Conservation (phyloP, 2,329 filamentous ascomycete genomes). For the Penicillium thymicola region DNA sequence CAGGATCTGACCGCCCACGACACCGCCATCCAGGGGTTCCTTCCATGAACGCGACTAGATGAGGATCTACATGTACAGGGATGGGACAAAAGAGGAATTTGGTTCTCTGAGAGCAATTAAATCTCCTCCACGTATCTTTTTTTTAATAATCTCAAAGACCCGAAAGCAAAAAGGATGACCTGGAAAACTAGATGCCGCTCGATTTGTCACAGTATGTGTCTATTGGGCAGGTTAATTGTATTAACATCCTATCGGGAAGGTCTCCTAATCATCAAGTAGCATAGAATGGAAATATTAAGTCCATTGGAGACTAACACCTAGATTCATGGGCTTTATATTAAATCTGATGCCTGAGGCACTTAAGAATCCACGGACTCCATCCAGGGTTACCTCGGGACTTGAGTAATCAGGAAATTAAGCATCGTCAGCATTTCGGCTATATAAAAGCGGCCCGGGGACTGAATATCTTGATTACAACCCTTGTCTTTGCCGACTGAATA, state of each 20-base stretch:
- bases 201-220: background rate
- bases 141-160: background rate
- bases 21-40: constrained; percentile 9
- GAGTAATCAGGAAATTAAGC: constrained; percentile 24
- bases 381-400: constrained; percentile 14
- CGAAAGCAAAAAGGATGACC: background rate
- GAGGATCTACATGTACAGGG: background rate
- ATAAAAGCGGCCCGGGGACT: background rate
- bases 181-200: background rate
- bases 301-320: background rate
- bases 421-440: background rate
- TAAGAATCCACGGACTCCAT: too few species aligned
- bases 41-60: background rate
- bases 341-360: too few species aligned
- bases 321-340: too few species aligned
- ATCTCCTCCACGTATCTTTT: rapidly evolving
- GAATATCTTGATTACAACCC: background rate
- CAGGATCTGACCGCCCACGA: constrained; percentile 11
- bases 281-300: background rate
- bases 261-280: background rate
- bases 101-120: background rate
- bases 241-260: too few species aligned
- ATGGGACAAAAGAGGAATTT: background rate
- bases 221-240: background rate
- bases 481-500: background rate